These are phyloP conservation scores for Thermomucor indicae-seudaticae DNA, from an alignment of 371 early-diverging fungal genomes.

Conservation along the genomic window DNA sequence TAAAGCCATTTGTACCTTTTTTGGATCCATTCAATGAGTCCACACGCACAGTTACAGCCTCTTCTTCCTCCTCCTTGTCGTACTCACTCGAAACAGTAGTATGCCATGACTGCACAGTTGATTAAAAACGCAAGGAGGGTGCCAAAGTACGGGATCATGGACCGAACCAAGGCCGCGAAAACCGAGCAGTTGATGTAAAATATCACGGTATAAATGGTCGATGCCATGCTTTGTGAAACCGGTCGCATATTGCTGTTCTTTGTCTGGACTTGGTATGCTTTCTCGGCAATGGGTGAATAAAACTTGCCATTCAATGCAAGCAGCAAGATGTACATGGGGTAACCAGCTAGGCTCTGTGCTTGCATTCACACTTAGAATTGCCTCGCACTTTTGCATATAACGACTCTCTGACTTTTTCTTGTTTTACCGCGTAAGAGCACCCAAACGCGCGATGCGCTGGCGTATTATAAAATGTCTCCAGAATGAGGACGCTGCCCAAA, in stretches of 20 bases:
- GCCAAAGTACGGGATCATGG: conserved; percentile 35
- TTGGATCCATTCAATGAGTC: conserved; percentile 2
- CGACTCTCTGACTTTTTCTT: background rate
- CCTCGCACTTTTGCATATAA: background rate
- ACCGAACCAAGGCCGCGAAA: conserved; percentile 24
- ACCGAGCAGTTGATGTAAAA: conserved; percentile 43
- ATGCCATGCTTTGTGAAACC: conserved; percentile 20
- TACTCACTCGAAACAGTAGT: conserved; percentile 53
- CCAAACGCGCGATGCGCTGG: conserved; percentile 28
- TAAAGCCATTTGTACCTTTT: conserved; percentile 54
- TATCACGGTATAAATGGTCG: conserved; percentile 30
- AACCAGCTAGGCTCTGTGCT: conserved; percentile 38
- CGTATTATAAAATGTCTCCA: conserved; percentile 37
- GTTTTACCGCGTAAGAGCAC: conserved; percentile 31
- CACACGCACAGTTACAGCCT: background rate
- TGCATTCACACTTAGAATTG: background rate
- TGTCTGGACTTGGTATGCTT: conserved; percentile 22
- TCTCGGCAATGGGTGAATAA: conserved; percentile 42
- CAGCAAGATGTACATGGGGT: conserved; percentile 41
- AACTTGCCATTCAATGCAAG: conserved; percentile 39
- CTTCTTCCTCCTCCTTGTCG: background rate
- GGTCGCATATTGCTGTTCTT: conserved; percentile 9
- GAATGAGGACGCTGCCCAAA: conserved; percentile 29
- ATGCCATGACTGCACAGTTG: conserved; percentile 45
- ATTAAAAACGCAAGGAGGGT: conserved; percentile 27